Percentiles rank a stretch among this genome's conserved stretches.
Evolutionary conservation across 1,139 yeast species (phyloP).

Genomic region (Suhomyces coccinellae): DNA sequence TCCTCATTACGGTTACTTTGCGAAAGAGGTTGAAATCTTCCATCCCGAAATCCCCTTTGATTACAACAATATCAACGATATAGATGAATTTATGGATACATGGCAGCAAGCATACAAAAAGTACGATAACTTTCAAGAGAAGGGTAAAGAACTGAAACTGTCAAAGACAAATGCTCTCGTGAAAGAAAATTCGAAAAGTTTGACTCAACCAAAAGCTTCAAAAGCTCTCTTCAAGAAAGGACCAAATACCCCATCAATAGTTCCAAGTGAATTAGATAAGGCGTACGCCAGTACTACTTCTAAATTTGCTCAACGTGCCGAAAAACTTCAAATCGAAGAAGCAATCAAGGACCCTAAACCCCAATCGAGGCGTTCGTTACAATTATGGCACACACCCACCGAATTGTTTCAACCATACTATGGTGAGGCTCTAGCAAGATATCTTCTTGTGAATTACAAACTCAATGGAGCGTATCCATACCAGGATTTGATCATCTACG

Average conservation of each 20-base stretch:
- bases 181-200: not conserved
- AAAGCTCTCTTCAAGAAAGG: constrained; percentile 36
- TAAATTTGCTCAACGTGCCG: constrained; percentile 37
- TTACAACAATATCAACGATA: constrained; percentile 57
- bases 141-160: not conserved
- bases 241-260: constrained; percentile 20
- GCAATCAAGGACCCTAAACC: constrained; percentile 11
- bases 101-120: constrained; percentile 70
- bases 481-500: constrained; percentile 70
- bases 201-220: not conserved
- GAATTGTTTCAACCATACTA: constrained; percentile 81
- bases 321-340: constrained; percentile 33
- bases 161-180: not conserved
- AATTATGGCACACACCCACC: constrained; percentile 90
- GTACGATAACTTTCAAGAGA: constrained; percentile 40
- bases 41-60: constrained; percentile 62
- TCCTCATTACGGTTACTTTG: constrained; percentile 79
- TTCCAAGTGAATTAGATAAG: constrained; percentile 6
- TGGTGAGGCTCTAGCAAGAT: constrained; percentile 81
- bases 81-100: constrained; percentile 66
- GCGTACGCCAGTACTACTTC: constrained; percentile 10
- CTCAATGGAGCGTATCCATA: constrained; percentile 60
- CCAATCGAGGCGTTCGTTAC: constrained; percentile 47
- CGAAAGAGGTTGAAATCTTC: constrained; percentile 76
- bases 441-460: constrained; percentile 68